These are phyloP conservation scores for Xerocomus minutiporus DNA, from an alignment of 1,284 basidiomycete genomes.

Conservation along the genomic window DNA sequence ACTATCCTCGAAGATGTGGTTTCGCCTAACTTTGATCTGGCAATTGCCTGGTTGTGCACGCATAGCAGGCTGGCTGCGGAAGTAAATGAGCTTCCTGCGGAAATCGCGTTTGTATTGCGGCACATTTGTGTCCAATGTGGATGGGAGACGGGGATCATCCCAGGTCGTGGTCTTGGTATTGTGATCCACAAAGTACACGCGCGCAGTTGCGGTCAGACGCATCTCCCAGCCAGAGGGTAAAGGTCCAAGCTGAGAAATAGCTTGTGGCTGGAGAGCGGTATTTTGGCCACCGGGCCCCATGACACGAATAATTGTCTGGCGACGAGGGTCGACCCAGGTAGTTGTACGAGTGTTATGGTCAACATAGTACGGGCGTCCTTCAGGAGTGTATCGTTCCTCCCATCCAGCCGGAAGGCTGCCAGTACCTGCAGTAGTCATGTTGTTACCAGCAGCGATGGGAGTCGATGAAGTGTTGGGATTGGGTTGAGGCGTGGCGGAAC, in stretches of 20 bases:
- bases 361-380: constrained; percentile 91
- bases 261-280: constrained; percentile 77
- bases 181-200: constrained; percentile 96
- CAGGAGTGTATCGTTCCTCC: constrained; percentile 94
- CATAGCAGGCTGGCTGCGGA: constrained; percentile 91
- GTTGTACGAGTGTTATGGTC: constrained; percentile 94
- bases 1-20: constrained; percentile 93
- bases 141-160: constrained; percentile 91
- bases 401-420: constrained; percentile 88
- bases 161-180: constrained; percentile 97
- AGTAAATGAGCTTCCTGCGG: constrained; percentile 93
- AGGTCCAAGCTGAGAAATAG: constrained; percentile 87
- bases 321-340: constrained; percentile 92
- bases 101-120: constrained; percentile 98
- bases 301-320: constrained; percentile 85
- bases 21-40: constrained; percentile 89
- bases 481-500: constrained; percentile 33
- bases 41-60: constrained; percentile 87
- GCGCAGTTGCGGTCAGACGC: constrained; percentile 89
- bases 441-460: constrained; percentile 48
- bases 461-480: constrained; percentile 32
- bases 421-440: constrained; percentile 69
- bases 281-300: constrained; percentile 86
- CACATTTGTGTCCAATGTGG: constrained; percentile 81
- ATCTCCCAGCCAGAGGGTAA: constrained; percentile 96